Percentiles rank a stretch among this genome's conserved stretches.
Conservation (phyloP, 176 grass and related monocot species). For the Chrysopogon serrulatus region DNA sequence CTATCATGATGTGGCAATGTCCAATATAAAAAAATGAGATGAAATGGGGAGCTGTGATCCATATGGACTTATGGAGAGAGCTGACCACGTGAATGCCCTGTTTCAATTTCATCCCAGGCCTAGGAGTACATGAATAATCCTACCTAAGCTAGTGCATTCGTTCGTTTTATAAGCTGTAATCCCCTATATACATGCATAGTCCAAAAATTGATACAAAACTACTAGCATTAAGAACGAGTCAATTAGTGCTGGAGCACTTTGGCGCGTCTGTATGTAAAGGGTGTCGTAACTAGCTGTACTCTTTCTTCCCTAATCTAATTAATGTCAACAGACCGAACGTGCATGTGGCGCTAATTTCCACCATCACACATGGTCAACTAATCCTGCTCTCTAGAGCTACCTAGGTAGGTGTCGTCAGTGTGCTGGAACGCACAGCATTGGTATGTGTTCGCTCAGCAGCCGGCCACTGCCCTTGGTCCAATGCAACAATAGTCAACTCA, state of each 20-base stretch:
- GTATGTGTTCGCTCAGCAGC: background rate
- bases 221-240: too few relatives aligned
- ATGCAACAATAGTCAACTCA: background rate
- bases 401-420: background rate
- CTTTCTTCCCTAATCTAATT: background rate
- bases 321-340: constrained; percentile 16
- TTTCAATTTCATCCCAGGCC: background rate
- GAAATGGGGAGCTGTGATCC: background rate
- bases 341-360: background rate
- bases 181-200: too few relatives aligned
- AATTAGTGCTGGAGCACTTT: background rate
- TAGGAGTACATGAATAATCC: background rate
- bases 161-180: background rate
- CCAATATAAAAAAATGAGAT: too few relatives aligned
- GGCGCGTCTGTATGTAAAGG: background rate
- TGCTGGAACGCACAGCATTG: background rate
- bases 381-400: background rate
- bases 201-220: background rate
- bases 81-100: background rate
- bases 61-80: background rate
- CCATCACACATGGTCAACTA: background rate
- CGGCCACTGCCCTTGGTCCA: background rate
- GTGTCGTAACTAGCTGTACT: background rate
- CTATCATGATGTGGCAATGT: background rate
- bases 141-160: background rate